Percentiles rank a stretch among this genome's conserved stretches.
These are phyloP conservation scores for Microglena sp. DNA, from an alignment of 139 green algal genomes.

Conservation along the genomic window DNA sequence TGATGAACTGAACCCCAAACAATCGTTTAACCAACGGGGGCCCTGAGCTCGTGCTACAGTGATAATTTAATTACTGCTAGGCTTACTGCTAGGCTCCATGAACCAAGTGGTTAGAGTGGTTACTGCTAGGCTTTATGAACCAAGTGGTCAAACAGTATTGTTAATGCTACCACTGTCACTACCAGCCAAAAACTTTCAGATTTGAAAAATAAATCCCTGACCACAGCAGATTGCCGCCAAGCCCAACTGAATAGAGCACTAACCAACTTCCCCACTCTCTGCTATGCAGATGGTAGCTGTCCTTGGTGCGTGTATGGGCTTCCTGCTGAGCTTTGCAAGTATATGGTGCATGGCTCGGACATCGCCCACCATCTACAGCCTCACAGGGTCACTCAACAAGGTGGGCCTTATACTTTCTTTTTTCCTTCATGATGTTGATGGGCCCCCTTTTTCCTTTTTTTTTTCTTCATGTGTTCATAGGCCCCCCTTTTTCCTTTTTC, in stretches of 20 bases:
- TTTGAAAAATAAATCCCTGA: neutral
- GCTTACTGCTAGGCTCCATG: too few species aligned
- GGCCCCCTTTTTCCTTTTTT: neutral
- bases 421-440: neutral
- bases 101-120: too few species aligned
- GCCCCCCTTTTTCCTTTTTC: neutral
- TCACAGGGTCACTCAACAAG: too few species aligned
- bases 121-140: too few species aligned
- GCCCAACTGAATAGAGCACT: too few species aligned
- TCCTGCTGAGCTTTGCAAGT: constrained; percentile 31
- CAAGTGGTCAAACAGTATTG: neutral
- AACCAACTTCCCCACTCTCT: too few species aligned
- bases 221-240: neutral
- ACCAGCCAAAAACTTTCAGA: neutral
- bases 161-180: neutral
- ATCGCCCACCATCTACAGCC: constrained; percentile 25
- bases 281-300: constrained; percentile 20
- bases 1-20: too few species aligned
- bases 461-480: neutral
- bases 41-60: too few species aligned
- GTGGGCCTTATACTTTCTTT: constrained; percentile 1
- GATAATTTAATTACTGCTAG: too few species aligned
- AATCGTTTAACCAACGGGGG: too few species aligned
- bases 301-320: constrained; percentile 26
- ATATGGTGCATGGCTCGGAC: constrained; percentile 36